Evolutionary conservation across 495 filamentous ascomycete genomes (phyloP), one percentile per base, ranked within the genome.

Genomic region (Xylaria bambusicola): DNA sequence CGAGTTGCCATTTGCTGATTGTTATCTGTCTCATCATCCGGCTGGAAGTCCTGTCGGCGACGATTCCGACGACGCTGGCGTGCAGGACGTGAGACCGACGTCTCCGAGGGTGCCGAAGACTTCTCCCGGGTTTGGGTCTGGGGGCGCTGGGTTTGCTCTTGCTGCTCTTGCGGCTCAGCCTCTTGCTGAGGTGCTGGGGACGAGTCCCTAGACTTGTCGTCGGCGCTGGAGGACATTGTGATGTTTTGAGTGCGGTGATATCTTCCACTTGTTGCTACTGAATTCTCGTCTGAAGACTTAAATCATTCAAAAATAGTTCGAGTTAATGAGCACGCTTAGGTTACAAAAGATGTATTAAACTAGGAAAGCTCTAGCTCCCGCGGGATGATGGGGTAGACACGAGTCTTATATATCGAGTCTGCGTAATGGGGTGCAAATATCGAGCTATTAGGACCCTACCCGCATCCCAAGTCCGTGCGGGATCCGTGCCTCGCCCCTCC

Each of bases 51-150:
- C n/a, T 52, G 47, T 6, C 27, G n/a, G 15, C 51, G 51, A 35
- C 58, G 51, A 27, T 60, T 52, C 27, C 58, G 42, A 23, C 51
- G 49, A 15, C 58, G 58, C 42, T 61, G 50, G 31, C 52, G 52
- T 9, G 58, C 51, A 31, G 58, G 58, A 12, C 58, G 44, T 8
- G 58, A 54, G 17, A 45, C 36, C n/a, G 49, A 52, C n/a, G 18
- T 38, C 24, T 58, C 55, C 9, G 55, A 40, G 0, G 56, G 17
- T 6, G 56, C 56, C 8, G 17, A 9, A n/a, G 56, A 59, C 13
- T 59, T 42, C 29, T 51, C 56, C 4, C 47, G 56, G 8, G 48
- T 46, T 26, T 23, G 38, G 10, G 20, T 59, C 58, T 49, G 49
- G 2, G 36, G 27, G 20, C 46, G 35, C 33, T 58, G 23, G 9